Base-by-base conservation (phyloP, 805 yeast genomes). In the Pichia rugopelliculosa region DNA sequence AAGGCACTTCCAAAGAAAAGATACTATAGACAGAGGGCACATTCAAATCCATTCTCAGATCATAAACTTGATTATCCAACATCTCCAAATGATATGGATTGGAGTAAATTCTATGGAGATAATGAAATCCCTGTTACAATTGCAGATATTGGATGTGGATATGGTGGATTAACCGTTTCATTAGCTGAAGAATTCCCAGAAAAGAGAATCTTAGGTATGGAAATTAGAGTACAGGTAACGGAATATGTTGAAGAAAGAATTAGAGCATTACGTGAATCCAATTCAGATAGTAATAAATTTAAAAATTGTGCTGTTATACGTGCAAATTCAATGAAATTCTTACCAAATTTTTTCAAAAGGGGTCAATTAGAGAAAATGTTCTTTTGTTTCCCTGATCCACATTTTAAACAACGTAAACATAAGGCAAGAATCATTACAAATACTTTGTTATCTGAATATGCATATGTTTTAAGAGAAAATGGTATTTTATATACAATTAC, bases 351-450 rank as follows among this genome's bases (percentile, higher is more conserved):
- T 65, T 93, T 93, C 69, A 71, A 74, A 49, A 84, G 84, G 65
- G 80, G 81, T 7, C 97, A 89, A 63, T 70, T 90, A 44, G 79
- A 83, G 30, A 93, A 91, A 72, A 87, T 93, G 77, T 93, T 93
- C 70, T 93, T 93, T 71, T 93, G 99, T 66, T 93, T 93, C 76
- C 99, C 99, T n/a, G 99, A 93, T 67, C 99, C 99, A 8, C 99
- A 93, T 66, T 93, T 93, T 74, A 93, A 93, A 65, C 95, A 88
- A 67, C 76, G 98, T 61, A 93, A 93, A 64, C 99, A 93, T 69
- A 93, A 93, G 74, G 97, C 97, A 7, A 77, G 99, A 71, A 93
- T 93, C 60, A 79, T 93, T 55, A 90, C 99, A 46, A 83, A 81
- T 55, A 91, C 98, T 3, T 70, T 93, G 52, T 72, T 89, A 47